phyloP scores from a whole-genome alignment of 768 basidiomycete genomes.

The Suillus subaureus region DNA sequence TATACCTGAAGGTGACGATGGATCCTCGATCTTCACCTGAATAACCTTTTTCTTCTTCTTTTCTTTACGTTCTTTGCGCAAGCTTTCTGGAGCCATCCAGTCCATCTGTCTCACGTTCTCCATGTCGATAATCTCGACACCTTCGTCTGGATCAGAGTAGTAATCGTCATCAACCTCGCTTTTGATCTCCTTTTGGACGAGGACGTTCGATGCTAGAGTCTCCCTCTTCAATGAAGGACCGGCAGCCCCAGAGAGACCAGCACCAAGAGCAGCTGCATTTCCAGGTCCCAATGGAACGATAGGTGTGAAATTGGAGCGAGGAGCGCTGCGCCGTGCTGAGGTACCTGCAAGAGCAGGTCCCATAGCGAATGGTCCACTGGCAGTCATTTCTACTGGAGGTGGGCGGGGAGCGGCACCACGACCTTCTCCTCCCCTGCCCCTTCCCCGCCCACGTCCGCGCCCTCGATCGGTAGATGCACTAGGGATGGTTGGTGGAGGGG shows the following conservation, averaged over 20 bases:
- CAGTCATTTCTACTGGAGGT: conserved; percentile 71
- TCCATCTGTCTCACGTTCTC: conserved; percentile 76
- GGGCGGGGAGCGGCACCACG: conserved; percentile 48
- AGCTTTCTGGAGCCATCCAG: conserved; percentile 85
- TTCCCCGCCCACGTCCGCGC: conserved; percentile 48
- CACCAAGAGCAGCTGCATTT: conserved; percentile 44
- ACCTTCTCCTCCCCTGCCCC: conserved; percentile 56
- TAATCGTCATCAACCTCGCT: conserved; percentile 58
- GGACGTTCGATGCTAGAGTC: conserved; percentile 23
- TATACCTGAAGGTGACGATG: conserved; percentile 21
- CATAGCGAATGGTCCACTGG: conserved; percentile 87
- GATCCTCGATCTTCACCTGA: conserved; percentile 51
- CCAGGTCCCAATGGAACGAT: conserved; percentile 42
- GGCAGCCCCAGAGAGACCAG: conserved; percentile 49
- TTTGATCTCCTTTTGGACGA: conserved; percentile 27
- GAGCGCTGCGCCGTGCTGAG: conserved; percentile 48
- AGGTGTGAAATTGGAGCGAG: conserved; percentile 61
- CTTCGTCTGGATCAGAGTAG: conserved; percentile 88
- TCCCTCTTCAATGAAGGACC: conserved; percentile 54
- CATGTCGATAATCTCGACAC: conserved; percentile 87
- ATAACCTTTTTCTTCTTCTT: conserved; percentile 37
- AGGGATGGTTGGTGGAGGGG: conserved; percentile 35
- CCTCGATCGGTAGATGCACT: conserved; percentile 44
- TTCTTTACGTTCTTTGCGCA: conserved; percentile 51
- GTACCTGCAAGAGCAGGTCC: conserved; percentile 73